phyloP scores from a whole-genome alignment of 2,329 filamentous ascomycete species.

The Blumeria graminis region DNA sequence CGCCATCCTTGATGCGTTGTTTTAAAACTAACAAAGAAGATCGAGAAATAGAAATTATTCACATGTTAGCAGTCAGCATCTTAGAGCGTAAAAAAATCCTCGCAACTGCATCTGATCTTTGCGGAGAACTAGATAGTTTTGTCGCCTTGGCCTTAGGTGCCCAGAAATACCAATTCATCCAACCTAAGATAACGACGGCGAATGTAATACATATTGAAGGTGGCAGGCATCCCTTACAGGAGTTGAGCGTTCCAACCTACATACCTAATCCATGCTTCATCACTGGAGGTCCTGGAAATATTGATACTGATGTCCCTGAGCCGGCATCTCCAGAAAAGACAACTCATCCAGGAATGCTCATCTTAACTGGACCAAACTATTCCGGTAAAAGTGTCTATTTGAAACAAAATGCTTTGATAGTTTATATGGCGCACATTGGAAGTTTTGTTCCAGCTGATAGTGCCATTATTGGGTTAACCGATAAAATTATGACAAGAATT shows the following conservation, averaged over 20 bases:
- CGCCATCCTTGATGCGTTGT: background rate
- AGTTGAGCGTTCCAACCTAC: slow-evolving; percentile 56
- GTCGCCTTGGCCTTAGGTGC: slow-evolving; percentile 62
- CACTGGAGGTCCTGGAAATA: slow-evolving; percentile 27
- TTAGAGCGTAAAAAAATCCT: slow-evolving; percentile 45
- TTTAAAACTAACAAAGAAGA: slow-evolving; percentile 25
- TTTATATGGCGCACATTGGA: slow-evolving; percentile 80
- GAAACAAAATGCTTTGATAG: slow-evolving; percentile 75
- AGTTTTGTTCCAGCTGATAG: slow-evolving; percentile 67
- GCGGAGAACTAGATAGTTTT: slow-evolving; percentile 70
- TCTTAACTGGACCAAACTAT: slow-evolving; percentile 85
- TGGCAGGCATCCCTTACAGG: slow-evolving; percentile 75
- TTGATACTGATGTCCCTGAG: slow-evolving; percentile 4
- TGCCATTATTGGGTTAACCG: slow-evolving; percentile 64
- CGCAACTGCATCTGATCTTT: slow-evolving; percentile 46
- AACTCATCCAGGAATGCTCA: slow-evolving; percentile 36
- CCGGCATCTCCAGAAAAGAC: background rate
- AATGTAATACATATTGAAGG: slow-evolving; percentile 50
- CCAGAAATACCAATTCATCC: slow-evolving; percentile 42
- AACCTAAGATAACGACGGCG: slow-evolving; percentile 42
- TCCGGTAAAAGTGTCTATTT: slow-evolving; percentile 93
- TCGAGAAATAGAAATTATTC: slow-evolving; percentile 69
- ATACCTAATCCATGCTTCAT: slow-evolving; percentile 63
- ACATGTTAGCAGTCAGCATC: slow-evolving; percentile 47
- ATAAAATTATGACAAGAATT: slow-evolving; percentile 76